Evolutionary conservation across 306 rosid genomes (phyloP).

Genomic region (Purshia tridentata): DNA sequence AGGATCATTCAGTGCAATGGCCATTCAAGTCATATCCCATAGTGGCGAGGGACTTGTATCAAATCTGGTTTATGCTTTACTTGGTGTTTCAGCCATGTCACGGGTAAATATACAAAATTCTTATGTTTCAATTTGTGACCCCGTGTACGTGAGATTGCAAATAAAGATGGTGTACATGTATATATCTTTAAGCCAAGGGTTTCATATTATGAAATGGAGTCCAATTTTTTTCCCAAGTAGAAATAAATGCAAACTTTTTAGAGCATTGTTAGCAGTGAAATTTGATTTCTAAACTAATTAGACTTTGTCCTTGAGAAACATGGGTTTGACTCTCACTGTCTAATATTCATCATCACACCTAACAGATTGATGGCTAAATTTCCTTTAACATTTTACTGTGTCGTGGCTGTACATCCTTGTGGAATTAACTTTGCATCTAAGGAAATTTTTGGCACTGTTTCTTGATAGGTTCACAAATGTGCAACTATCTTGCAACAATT

Average conservation of each 20-base stretch:
- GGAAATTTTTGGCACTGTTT: constrained; percentile 20
- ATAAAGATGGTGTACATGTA: background rate
- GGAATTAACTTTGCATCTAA: constrained; percentile 12
- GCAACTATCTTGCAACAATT: constrained; percentile 93
- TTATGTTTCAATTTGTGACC: background rate
- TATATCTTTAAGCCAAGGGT: background rate
- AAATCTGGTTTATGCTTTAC: constrained; percentile 90
- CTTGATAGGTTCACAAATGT: constrained; percentile 87
- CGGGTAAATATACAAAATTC: constrained; percentile 51
- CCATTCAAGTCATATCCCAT: constrained; percentile 72
- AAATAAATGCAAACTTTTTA: background rate
- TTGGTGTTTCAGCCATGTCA: constrained; percentile 98
- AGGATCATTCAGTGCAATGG: constrained; percentile 65
- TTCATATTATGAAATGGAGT: background rate
- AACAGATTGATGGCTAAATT: background rate
- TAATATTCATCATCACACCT: background rate
- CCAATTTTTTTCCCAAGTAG: background rate
- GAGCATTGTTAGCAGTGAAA: background rate
- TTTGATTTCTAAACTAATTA: background rate
- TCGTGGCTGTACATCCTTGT: constrained; percentile 18
- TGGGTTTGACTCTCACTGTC: background rate
- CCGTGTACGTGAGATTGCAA: background rate
- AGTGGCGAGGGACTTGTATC: constrained; percentile 96
- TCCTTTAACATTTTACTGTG: background rate
- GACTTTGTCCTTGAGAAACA: background rate